A percentile compares a stretch with the other conserved stretches of the same genome.
phyloP scores from a whole-genome alignment of 805 yeast genomes.

The Danielia reshetovae region DNA sequence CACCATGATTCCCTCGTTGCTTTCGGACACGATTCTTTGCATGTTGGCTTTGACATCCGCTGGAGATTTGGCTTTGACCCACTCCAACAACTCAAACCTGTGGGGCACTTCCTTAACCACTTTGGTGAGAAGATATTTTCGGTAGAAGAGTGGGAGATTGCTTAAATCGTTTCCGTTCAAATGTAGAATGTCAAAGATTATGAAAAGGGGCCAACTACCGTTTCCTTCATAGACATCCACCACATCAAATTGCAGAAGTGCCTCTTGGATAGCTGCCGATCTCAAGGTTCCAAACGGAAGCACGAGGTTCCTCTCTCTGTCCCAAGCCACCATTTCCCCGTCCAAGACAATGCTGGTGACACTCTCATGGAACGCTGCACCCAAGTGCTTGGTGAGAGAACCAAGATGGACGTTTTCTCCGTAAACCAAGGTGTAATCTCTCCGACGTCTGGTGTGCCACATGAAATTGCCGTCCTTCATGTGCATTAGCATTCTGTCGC shows the following conservation, averaged over 20 bases:
- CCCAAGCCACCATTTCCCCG: slow-evolving; percentile 94
- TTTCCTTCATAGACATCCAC: slow-evolving; percentile 20
- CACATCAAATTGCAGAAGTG: slow-evolving; percentile 33
- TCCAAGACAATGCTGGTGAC: slow-evolving; percentile 54
- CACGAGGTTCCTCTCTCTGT: slow-evolving; percentile 48
- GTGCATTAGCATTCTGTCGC: slow-evolving; percentile 84
- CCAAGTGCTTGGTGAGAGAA: slow-evolving; percentile 50
- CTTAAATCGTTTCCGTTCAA: slow-evolving; percentile 65
- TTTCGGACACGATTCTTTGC: slow-evolving; percentile 50
- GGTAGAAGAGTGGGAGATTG: slow-evolving; percentile 45
- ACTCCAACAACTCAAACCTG: slow-evolving; percentile 47
- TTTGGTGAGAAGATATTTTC: slow-evolving; percentile 50
- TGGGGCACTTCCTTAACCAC: slow-evolving; percentile 44
- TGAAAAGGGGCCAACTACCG: slow-evolving; percentile 48
- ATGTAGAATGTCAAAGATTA: slow-evolving; percentile 70
- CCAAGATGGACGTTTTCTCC: slow-evolving; percentile 53
- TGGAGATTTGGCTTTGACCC: slow-evolving; percentile 38
- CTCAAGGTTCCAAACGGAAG: slow-evolving; percentile 82
- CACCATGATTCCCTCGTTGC: slow-evolving; percentile 80
- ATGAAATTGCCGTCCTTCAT: slow-evolving; percentile 38
- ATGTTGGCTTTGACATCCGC: slow-evolving; percentile 56
- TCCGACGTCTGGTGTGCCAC: slow-evolving; percentile 63
- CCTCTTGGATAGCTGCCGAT: slow-evolving; percentile 57
- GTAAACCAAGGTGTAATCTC: slow-evolving; percentile 68
- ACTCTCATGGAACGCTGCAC: slow-evolving; percentile 34